These are phyloP conservation scores for Suhomyces bolitotheri DNA, from an alignment of 1,139 yeast species.

Conservation along the genomic window DNA sequence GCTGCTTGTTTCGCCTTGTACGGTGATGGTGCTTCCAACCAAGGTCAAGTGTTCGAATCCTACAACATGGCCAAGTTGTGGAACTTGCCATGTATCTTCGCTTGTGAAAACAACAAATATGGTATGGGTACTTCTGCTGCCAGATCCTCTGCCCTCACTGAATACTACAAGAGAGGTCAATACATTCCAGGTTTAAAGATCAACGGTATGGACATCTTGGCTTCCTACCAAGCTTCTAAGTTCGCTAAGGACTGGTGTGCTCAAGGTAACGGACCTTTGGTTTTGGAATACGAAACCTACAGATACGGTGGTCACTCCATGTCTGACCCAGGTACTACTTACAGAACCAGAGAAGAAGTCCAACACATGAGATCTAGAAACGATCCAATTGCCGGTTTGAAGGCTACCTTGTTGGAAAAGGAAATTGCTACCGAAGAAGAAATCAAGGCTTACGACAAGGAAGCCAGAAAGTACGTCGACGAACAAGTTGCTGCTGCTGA, in stretches of 20 bases:
- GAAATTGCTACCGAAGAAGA: slow-evolving; percentile 91
- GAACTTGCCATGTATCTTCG: slow-evolving; percentile 92
- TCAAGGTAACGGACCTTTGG: slow-evolving; percentile 93
- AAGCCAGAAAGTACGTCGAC: slow-evolving; percentile 92
- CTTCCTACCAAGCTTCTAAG: slow-evolving; percentile 93
- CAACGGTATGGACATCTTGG: slow-evolving; percentile 97
- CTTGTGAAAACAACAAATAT: slow-evolving; percentile 98
- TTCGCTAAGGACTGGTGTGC: slow-evolving; percentile 96
- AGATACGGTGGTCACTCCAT: slow-evolving; percentile 99
- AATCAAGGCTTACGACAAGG: slow-evolving; percentile 90
- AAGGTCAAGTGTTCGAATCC: slow-evolving; percentile 97
- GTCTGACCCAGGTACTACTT: slow-evolving; percentile 99
- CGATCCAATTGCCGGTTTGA: slow-evolving; percentile 96
- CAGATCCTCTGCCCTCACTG: slow-evolving; percentile 94
- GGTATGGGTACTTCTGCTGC: slow-evolving; percentile 99
- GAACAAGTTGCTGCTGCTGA: slow-evolving; percentile 94
- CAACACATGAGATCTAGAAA: slow-evolving; percentile 98
- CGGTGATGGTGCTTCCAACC: slow-evolving; percentile 99
- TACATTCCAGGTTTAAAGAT: slow-evolving; percentile 98
- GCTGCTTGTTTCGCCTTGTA: slow-evolving; percentile 85
- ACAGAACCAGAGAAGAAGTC: slow-evolving; percentile 99
- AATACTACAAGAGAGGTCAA: slow-evolving; percentile 98
- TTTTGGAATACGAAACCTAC: slow-evolving; percentile 94
- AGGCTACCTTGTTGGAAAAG: slow-evolving; percentile 78
- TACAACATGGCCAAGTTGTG: slow-evolving; percentile 99